Evolutionary conservation across 1,139 yeast species (phyloP).

Genomic region (Pneumocystis wakefieldiae): DNA sequence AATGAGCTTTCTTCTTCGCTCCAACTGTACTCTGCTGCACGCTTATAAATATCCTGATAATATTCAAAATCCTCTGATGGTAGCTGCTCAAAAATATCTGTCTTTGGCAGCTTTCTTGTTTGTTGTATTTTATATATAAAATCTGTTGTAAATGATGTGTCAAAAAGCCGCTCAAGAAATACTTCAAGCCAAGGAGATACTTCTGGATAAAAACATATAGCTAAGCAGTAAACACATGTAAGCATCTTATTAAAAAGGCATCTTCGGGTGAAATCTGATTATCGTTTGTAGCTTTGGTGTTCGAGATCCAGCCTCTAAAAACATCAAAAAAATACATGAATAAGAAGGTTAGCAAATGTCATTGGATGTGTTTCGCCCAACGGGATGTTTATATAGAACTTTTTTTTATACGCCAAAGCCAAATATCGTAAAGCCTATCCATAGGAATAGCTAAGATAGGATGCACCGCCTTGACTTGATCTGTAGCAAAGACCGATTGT

Average conservation of each 20-base stretch:
- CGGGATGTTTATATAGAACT: not conserved
- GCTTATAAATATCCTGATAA: not conserved
- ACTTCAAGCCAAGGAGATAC: not conserved
- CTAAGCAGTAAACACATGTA: not conserved
- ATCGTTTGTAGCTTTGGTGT: no score
- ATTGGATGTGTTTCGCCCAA: not conserved
- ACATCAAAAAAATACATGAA: not conserved
- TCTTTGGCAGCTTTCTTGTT: not conserved
- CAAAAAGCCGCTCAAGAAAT: not conserved
- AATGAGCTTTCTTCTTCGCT: not conserved
- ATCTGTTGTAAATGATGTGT: not conserved
- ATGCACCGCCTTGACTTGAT: slow-evolving; percentile 30
- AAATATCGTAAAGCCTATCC: slow-evolving; percentile 23
- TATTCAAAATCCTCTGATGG: not conserved
- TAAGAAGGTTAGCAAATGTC: not conserved
- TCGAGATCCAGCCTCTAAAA: not conserved
- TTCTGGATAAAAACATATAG: not conserved
- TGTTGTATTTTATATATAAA: not conserved
- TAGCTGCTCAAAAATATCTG: not conserved
- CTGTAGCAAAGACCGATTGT: slow-evolving; percentile 13
- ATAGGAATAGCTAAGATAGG: slow-evolving; percentile 55
- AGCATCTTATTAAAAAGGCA: not conserved
- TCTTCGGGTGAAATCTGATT: not conserved
- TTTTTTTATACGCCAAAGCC: slow-evolving; percentile 6
- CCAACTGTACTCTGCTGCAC: not conserved